Evolutionary conservation across 2,329 filamentous ascomycete genomes (phyloP), one percentile per base, ranked within the genome.

Genomic region (Helminthosporium solani): DNA sequence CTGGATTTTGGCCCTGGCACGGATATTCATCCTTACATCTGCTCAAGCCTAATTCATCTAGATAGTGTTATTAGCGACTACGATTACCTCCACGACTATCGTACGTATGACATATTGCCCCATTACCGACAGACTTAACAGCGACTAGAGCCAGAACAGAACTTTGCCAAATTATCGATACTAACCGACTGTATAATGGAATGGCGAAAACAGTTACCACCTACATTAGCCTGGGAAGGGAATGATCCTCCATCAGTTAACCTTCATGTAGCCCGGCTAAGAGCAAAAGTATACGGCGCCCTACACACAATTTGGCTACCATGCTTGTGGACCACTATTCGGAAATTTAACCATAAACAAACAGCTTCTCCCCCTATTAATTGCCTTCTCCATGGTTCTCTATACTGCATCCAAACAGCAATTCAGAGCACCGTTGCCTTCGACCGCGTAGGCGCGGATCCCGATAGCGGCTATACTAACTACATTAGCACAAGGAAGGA

Each of bases 201-300:
- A n/a, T 84, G 81, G 80, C 73, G 79, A 40, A 57, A 58, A n/a
- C 70, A 73, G 9, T 70, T 83, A 5, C 78, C 78, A 0, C 53
- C 67, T 1, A 48, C 61, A 3, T 61, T 92, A 80, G 70, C 71
- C 44, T 88, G 86, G 76, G 65, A 79, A 2, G 86, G 90, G 49
- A 70, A 77, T 2, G 88, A 95, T 44, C 77, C 78, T 3, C 89
- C 90, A 1, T 81, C 90, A 0, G 69, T 64, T 0, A 84, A 96
- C 39, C 90, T 97, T 48, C 83, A 96, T 14, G 78, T 83, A 11
- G 92, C 92, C 25, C 83, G 94, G 18, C 77, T 97, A 50, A 85
- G 92, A 33, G 94, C 88, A 12, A 97, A 99, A 68, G 97, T 94
- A 70, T 97, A 92, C 77, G 94, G 94, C 16, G 91, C 90, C 0